Evolutionary conservation across 2,329 filamentous ascomycete species (phyloP), one percentile per base, ranked within the genome.

Genomic region (Fusarium buxicola): DNA sequence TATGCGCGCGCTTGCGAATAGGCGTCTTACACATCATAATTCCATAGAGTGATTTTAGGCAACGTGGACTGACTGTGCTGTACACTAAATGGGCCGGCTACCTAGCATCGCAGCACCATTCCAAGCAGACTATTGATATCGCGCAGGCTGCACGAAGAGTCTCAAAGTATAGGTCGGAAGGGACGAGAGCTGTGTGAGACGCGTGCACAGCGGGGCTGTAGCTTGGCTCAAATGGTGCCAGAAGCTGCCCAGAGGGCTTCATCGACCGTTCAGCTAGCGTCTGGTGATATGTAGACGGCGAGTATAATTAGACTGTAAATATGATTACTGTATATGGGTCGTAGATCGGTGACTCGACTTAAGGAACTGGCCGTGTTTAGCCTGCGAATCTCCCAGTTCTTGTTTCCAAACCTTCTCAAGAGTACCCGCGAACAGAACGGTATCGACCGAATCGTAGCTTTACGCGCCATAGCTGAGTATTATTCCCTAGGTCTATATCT

Each of bases 1-100:
- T 47, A 43, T 65, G 58, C 44, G 61, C 51, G 61, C 52, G 62
- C 35, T 55, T 63, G 46, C 68, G 60, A 71, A 71, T 70, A 32
- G 40, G 48, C 61, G 38, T 39, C 35, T 54, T 54, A 59, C 62
- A 68, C 68, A 69, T 68, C 47, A 60, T 34, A 18, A 16, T 11
- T 8, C 28, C 31, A 45, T 61, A 27, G 45, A 36, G 56, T 39
- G 60, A 60, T 56, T 41, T 36, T 15, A 9, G 30, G 40, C 30
- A 56, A 7, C 41, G 43, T 59, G 43, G 43, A 49, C n/a, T 34
- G 43, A 49, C n/a, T 34, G 24, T 15, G 13, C 40, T 36, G 31
- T 32, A 35, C 34, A 44, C 15, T 41, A 28, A 38, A 21, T 27
- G 36, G 34, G 21, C 34, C n/a, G 9, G 32, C 34, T 44, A 45